Percentiles rank a stretch among this genome's conserved stretches.
Evolutionary conservation across 1,284 basidiomycete genomes (phyloP).

Genomic region (Microbotryum silenes-acaulis): DNA sequence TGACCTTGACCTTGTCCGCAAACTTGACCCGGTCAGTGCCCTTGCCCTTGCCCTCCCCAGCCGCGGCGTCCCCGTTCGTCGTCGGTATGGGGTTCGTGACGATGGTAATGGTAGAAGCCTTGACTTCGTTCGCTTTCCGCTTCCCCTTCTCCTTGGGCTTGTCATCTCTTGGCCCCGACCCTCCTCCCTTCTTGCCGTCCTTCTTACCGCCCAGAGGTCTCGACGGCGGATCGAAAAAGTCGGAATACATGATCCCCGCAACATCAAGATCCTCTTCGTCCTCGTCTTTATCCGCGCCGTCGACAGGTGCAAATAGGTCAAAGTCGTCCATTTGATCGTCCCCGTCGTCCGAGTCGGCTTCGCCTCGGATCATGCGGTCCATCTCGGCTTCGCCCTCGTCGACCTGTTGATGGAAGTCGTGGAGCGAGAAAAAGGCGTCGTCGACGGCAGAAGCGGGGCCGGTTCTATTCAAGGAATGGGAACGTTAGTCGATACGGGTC

Average conservation of each 20-base stretch:
- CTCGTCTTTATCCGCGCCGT: background rate
- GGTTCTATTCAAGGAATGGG: background rate
- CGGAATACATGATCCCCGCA: slow-evolving; percentile 33
- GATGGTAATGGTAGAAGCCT: background rate
- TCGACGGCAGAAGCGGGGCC: slow-evolving; percentile 50
- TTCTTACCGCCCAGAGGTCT: slow-evolving; percentile 1
- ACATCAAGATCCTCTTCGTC: slow-evolving; percentile 17
- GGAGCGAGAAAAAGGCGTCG: slow-evolving; percentile 87
- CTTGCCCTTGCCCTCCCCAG: slow-evolving; percentile 28
- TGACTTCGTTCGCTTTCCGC: slow-evolving; percentile 17
- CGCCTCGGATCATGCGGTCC: slow-evolving; percentile 51
- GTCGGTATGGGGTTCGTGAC: background rate
- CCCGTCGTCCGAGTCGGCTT: slow-evolving; percentile 45
- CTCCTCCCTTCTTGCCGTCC: too few species aligned
- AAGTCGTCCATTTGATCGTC: slow-evolving; percentile 48
- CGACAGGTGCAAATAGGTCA: slow-evolving; percentile 36
- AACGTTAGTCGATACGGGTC: background rate
- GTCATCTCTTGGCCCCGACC: background rate
- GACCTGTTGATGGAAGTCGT: slow-evolving; percentile 79
- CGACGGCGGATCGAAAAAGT: slow-evolving; percentile 35
- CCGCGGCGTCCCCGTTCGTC: background rate
- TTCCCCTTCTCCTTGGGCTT: slow-evolving; percentile 34
- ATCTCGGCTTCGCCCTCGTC: slow-evolving; percentile 63
- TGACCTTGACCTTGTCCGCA: slow-evolving; percentile 69
- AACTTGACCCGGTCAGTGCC: slow-evolving; percentile 53